Conservation (phyloP, 2,329 filamentous ascomycete genomes). For the Botrytis hyacinthi region DNA sequence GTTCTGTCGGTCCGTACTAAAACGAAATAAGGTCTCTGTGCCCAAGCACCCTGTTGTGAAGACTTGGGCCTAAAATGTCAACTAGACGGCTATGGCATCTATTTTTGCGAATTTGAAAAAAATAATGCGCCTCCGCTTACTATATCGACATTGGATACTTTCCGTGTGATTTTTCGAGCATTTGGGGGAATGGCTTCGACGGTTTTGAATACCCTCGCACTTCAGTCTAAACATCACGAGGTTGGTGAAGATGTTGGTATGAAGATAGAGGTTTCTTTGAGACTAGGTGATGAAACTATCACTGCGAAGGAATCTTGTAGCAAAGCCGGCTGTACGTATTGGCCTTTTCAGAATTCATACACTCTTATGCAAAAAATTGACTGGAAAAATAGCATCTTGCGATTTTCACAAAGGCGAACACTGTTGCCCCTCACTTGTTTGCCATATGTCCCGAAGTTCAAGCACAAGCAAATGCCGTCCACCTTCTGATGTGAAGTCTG, state of each 20-base stretch:
- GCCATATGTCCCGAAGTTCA: not conserved
- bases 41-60: not conserved
- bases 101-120: not conserved
- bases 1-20: not conserved
- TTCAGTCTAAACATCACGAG: not conserved
- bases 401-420: not conserved
- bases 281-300: not conserved
- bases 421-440: slow-evolving; percentile 4
- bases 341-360: not conserved
- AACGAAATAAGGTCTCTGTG: not conserved
- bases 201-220: no score
- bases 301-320: not conserved
- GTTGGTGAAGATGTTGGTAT: not conserved
- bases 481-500: not conserved
- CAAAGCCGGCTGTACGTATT: not conserved
- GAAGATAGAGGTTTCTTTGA: not conserved
- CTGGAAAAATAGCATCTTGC: not conserved
- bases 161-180: not conserved
- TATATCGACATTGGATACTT: not conserved
- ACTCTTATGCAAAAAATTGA: not conserved
- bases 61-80: not conserved
- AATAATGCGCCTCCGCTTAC: not conserved
- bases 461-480: not conserved
- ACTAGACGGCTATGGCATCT: not conserved
- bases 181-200: not conserved